A percentile compares a stretch with the other conserved stretches of the same genome.
These are phyloP conservation scores for Hansenula lynferdii DNA, from an alignment of 1,139 yeast genomes.

Conservation along the genomic window DNA sequence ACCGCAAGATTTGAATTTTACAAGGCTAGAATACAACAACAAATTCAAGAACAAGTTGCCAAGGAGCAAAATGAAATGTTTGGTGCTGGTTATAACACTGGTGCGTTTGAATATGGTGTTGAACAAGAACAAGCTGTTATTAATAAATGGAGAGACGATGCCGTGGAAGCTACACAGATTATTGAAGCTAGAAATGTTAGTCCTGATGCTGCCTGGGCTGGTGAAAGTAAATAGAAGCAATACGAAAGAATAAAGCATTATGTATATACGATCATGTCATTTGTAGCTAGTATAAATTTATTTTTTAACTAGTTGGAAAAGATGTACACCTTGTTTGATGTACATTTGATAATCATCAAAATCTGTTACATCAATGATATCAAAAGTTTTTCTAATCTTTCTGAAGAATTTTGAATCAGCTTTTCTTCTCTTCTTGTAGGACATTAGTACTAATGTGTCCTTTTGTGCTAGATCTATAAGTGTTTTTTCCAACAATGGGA, in stretches of 20 bases:
- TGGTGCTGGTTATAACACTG: slow-evolving; percentile 68
- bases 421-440: slow-evolving; percentile 47
- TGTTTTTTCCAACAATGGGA: slow-evolving; percentile 45
- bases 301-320: slow-evolving; percentile 31
- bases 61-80: slow-evolving; percentile 82
- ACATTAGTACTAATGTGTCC: slow-evolving; percentile 40
- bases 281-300: neutral
- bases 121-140: slow-evolving; percentile 66
- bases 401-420: slow-evolving; percentile 47
- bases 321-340: slow-evolving; percentile 33
- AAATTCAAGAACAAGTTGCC: slow-evolving; percentile 67
- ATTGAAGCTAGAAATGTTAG: slow-evolving; percentile 37
- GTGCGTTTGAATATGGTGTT: slow-evolving; percentile 63
- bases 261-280: too few species aligned
- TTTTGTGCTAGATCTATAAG: slow-evolving; percentile 37
- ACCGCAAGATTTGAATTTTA: slow-evolving; percentile 86
- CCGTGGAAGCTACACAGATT: slow-evolving; percentile 51
- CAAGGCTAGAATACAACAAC: slow-evolving; percentile 78
- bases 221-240: too few species aligned
- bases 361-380: slow-evolving; percentile 28
- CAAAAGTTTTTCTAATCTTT: slow-evolving; percentile 32
- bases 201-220: slow-evolving; percentile 31
- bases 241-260: too few species aligned
- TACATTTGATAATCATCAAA: slow-evolving; percentile 18
- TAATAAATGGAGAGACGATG: slow-evolving; percentile 70